A percentile compares a stretch with the other conserved stretches of the same genome.
These are phyloP conservation scores for Saitozyma podzolica DNA, from an alignment of 768 basidiomycete species.

Conservation along the genomic window DNA sequence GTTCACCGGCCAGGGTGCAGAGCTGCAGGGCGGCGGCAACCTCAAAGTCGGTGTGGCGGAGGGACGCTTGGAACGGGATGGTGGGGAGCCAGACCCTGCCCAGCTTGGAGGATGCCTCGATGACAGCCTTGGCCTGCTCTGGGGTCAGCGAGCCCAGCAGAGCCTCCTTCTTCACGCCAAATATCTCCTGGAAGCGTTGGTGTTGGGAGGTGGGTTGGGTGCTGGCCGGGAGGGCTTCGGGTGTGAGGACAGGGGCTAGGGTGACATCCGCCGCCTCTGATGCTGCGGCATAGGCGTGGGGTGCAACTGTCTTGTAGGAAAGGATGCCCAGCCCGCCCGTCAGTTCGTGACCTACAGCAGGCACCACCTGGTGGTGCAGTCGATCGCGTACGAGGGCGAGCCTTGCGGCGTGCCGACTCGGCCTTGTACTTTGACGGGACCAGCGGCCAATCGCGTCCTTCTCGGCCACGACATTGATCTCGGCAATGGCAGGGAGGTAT, in stretches of 20 bases:
- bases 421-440: too few species aligned
- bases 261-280: neutral
- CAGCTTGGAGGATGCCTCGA: constrained; percentile 1
- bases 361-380: too few species aligned
- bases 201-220: neutral
- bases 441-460: too few species aligned
- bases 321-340: constrained; percentile 6
- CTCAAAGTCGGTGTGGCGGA: constrained; percentile 3
- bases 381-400: too few species aligned
- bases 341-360: too few species aligned
- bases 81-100: constrained; percentile 5
- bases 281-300: constrained; percentile 1
- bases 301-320: constrained; percentile 4
- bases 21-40: too few species aligned
- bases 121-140: neutral
- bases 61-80: constrained; percentile 2
- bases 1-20: too few species aligned
- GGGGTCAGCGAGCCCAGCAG: neutral
- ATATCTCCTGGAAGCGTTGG: constrained; percentile 5
- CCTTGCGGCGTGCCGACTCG: too few species aligned
- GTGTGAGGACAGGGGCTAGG: neutral
- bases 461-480: too few species aligned
- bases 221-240: neutral
- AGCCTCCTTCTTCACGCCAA: neutral
- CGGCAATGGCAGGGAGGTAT: too few species aligned